Evolutionary conservation across 148 eudicot species (phyloP), one percentile per base, ranked within the genome.

Genomic region (Fallopia convolvulus): DNA sequence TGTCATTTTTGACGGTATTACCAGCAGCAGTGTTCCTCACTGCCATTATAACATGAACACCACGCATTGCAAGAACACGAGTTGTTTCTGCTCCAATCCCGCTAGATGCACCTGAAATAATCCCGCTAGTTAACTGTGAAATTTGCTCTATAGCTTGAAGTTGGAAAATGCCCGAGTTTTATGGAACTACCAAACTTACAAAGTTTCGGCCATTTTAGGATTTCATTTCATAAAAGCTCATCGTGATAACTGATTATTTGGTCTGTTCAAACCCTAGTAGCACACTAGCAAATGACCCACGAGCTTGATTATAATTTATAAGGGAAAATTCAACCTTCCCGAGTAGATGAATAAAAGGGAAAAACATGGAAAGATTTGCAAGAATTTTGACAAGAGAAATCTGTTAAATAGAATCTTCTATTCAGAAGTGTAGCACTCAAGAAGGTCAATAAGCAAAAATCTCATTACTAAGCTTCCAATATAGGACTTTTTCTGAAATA

Each of bases 21-120:
- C 94, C 98, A 40, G 91, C 85, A 82, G 76, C 66, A 79, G 90
- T 52, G 80, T 90, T 89, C 76, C 98, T 82, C 66, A 93, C 91
- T 9, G 84, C 98, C 94, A 93, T 93, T 76, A 91, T 87, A 48
- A 93, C 96, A 84, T 91, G 91, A 50, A 87, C 98, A 76, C 98
- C 98, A n/a, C 92, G 96, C 75, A 89, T 76, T 33, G 98, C 98
- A 79, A 92, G 97, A 49, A 92, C 93, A 41, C 97, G 91, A 2
- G 97, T 81, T 44, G 97, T 92, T 85, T 90, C 97, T 8, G 87
- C 79, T 9, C 97, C 97, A 82, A 92, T 92, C 36, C 97, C 97
- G 76, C 95, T 90, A 39, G 97, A 90, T 63, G 93, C 97, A 80
- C 97, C 97, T 90, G 86, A 17, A 33, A 61, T 23, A 17, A 61